Evolutionary conservation across 805 yeast species (phyloP), one percentile per base, ranked within the genome.

Genomic region (Candida verbasci): DNA sequence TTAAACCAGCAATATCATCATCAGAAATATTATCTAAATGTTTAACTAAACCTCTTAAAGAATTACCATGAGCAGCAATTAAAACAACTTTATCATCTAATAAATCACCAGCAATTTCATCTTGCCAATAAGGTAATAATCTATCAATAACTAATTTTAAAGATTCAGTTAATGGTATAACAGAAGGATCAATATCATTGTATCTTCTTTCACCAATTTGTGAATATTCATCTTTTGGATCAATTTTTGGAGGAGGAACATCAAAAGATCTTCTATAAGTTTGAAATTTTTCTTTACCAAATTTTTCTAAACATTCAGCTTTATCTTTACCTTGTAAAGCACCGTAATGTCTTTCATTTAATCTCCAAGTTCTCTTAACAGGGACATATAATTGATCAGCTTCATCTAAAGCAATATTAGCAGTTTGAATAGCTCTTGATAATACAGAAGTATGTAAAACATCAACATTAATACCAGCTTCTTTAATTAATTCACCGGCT

Each of bases 331-430:
- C 97, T 74, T 91, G 97, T 59, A 89, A 79, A 53, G 87, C 97
- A 78, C 97, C 97, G 75, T 89, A 89, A 72, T 89, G 97, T 78
- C 97, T 93, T 76, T 89, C 97, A 75, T 89, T 89, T 65, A 89
- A 79, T 78, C 97, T 85, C 97, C 97, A 91, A 39, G 91, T 78
- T 77, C 97, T 86, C 68, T 82, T 79, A 56, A 85, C 94, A 58
- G 94, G 96, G 50, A 89, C 77, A 78, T 80, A 89, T 52, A 86
- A 70, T 62, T 88, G 86, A 69, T 88, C 97, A 41, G 97, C 91
- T 48, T 73, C 64, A 45, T 83, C 86, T 52, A 89, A 74, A 41
- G 96, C 96, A 65, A 91, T 78, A 83, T 89, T 84, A 53, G 97
- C 96, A 47, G 97, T 89, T 72, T 87, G 95, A 64, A 89, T 89